phyloP scores from a whole-genome alignment of 1,139 yeast genomes.

The Yamadazyma trypodendri region DNA sequence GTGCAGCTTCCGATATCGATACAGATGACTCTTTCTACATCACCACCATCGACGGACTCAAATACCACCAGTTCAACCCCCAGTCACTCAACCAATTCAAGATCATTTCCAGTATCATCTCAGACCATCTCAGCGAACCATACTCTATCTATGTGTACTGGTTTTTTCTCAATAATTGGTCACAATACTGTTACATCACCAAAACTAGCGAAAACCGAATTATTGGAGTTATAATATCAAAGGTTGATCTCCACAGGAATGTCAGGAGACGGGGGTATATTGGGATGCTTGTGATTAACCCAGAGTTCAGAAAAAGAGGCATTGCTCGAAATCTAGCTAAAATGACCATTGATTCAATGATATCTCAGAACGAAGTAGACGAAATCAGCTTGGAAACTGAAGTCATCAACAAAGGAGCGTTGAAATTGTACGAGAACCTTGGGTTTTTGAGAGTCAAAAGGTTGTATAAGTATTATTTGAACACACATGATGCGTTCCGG shows the following conservation, averaged over 20 bases:
- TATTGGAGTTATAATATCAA: constrained; percentile 86
- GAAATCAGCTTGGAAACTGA: constrained; percentile 93
- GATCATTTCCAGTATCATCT: constrained; percentile 32
- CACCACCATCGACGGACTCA: constrained; percentile 16
- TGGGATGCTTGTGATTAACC: constrained; percentile 91
- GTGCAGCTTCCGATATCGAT: not conserved
- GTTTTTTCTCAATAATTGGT: constrained; percentile 49
- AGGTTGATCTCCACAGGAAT: constrained; percentile 74
- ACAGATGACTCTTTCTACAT: constrained; percentile 4
- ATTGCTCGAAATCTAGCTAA: constrained; percentile 74
- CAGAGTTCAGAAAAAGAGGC: constrained; percentile 69
- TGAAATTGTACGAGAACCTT: constrained; percentile 74
- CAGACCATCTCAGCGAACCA: constrained; percentile 43
- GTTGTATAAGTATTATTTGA: constrained; percentile 80
- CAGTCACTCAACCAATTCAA: constrained; percentile 27
- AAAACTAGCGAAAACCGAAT: constrained; percentile 20
- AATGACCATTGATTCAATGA: constrained; percentile 66
- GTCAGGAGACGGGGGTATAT: constrained; percentile 82
- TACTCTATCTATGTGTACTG: constrained; percentile 50
- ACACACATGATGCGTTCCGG: constrained; percentile 90
- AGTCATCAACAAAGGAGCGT: constrained; percentile 75
- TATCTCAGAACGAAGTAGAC: constrained; percentile 57
- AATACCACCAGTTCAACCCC: constrained; percentile 24
- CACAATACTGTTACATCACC: constrained; percentile 44
- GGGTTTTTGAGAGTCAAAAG: constrained; percentile 85